A percentile compares a stretch with the other conserved stretches of the same genome.
Evolutionary conservation across 106 monocot species (phyloP).

Genomic region (Narthecium ossifragum): DNA sequence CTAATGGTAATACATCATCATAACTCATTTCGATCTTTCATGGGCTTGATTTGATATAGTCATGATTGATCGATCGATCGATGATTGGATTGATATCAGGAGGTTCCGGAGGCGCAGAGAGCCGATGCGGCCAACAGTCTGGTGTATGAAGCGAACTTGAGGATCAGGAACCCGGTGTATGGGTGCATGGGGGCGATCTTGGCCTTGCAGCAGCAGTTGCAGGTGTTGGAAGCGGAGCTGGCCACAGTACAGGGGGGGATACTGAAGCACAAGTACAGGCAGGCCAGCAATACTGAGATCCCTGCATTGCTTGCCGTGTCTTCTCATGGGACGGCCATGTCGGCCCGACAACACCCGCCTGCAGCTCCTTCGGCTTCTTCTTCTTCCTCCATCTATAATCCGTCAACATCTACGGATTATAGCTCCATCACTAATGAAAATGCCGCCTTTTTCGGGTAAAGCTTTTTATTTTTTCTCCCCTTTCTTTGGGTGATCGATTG

Average conservation of each 20-base stretch:
- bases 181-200: conserved; percentile 85
- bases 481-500: background rate
- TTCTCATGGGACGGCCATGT: conserved; percentile 14
- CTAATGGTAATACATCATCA: conserved; percentile 53
- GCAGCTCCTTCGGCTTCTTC: conserved; percentile 17
- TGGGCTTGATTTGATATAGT: background rate
- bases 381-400: conserved; percentile 49
- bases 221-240: conserved; percentile 62
- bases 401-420: conserved; percentile 73
- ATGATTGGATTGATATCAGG: too few relatives aligned
- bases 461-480: background rate
- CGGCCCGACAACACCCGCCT: conserved; percentile 10
- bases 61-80: too few relatives aligned
- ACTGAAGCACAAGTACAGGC: conserved; percentile 48
- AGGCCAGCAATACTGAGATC: conserved; percentile 10
- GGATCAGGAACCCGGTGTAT: conserved; percentile 69
- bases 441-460: conserved; percentile 57
- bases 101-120: conserved; percentile 68
- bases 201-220: conserved; percentile 75
- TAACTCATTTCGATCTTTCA: background rate
- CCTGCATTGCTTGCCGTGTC: conserved; percentile 26
- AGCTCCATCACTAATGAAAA: conserved; percentile 93
- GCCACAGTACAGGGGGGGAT: conserved; percentile 49
- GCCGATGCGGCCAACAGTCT: conserved; percentile 82
- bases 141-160: conserved; percentile 71